Evolutionary conservation across 208 protist genomes (phyloP), one percentile per base, ranked within the genome.

Genomic region (Leishmania tarentolae): DNA sequence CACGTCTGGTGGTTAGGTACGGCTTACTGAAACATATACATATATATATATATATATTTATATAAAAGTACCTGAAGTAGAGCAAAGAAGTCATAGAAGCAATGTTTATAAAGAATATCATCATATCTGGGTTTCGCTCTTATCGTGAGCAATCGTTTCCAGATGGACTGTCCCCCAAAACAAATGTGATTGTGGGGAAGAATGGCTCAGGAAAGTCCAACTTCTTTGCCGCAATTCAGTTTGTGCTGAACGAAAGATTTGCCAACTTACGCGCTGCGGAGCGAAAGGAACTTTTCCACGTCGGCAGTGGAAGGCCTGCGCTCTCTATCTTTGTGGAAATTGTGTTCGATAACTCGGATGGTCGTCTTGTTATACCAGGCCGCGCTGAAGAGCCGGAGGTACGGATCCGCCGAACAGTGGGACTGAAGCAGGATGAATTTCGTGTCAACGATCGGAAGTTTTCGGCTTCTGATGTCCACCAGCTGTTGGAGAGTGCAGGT

Each of bases 371-470:
- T 6, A 95, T 99, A 76, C 90, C 95, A 76, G 90, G 92, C 13
- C 84, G 83, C 47, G 83, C 88, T 13, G 91, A 94, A 50, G 98
- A 99, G 71, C 73, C 84, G 31, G 97, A 99, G 78, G 98, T 99
- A 2, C 89, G 90, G 44, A 97, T 99, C 80, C 91, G 98, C 42
- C 95, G 99, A 44, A 98, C 95, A 3, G 95, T 99, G 21, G 99
- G 99, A 61, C 85, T 99, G 21, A 99, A 99, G 86, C 99, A 99
- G 83, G 99, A 99, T 82, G 99, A 99, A 81, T 99, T 99, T 84
- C 99, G 98, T 56, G 92, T 99, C 1, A 99, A 99, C 86, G 88
- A 98, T 57, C 98, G 98, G 75, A 96, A 96, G 79, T 98, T 99
- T 46, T 96, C 93, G 35, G 95, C 95, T 17, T 83, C 83, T 8